Base-by-base conservation (phyloP, 768 basidiomycete genomes). In the Psilocybe cyanescens region DNA sequence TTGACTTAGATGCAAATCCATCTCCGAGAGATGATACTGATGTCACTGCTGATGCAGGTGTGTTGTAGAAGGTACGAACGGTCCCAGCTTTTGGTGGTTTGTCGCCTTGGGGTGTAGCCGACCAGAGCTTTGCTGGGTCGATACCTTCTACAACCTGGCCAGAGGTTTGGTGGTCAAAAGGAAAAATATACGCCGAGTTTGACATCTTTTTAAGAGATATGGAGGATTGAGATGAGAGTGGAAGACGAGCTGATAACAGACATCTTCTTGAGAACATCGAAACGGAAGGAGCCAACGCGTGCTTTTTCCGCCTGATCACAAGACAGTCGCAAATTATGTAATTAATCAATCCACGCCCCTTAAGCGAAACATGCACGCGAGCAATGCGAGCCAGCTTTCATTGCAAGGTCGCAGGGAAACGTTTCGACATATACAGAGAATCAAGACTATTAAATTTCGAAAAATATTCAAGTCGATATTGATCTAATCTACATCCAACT, bases 41-140 rank as follows among this genome's bases (percentile, higher is more conserved):
- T 1, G 86, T 83, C 47, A 87, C 73, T 57, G 79, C 79, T 9
- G 72, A 73, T 9, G 68, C 60, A 2, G 85, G 84, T 3, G 79
- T 80, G 57, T 84, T 83, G 75, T 83, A 91, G 72, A 91, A 89
- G 4, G 85, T 77, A 54, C 87, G 83, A 1, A 87, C 83, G 0
- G 87, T 86, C 7, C 88, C 90, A 4, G 79, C 84, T 68, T 85
- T 84, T 0, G 88, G 79, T 29, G 79, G 76, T 67, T 85, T 86
- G 52, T 83, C 75, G 16, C 76, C 78, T 0, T 83, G 81, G 1
- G 83, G 78, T 9, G 80, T 80, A 0, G 72, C 57, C 0, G 78
- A 63, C 89, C 88, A 91, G 33, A 90, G 75, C 55, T 80, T 62
- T 28, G 77, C 71, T 1, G 84, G 67, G 66, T 86, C 74, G 67